Percentiles rank a stretch among this genome's conserved stretches.
phyloP scores from a whole-genome alignment of 345 rosid species.

The Lepidium didymum region DNA sequence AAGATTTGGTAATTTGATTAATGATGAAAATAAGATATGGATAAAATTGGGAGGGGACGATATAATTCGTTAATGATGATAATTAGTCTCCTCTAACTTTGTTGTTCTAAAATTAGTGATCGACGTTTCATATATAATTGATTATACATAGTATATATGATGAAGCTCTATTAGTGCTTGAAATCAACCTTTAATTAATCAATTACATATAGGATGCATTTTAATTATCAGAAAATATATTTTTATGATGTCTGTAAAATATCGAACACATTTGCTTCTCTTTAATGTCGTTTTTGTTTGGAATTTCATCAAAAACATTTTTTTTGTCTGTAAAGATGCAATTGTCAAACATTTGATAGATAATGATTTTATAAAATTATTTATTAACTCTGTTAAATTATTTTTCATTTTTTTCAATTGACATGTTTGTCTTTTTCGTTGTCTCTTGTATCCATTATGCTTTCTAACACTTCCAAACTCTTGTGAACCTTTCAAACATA shows the following conservation, averaged over 20 bases:
- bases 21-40: conserved; percentile 25
- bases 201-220: not conserved
- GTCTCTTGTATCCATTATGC: too few relatives aligned
- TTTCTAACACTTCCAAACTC: too few relatives aligned
- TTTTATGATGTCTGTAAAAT: conserved; percentile 21
- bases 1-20: conserved; percentile 6
- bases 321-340: too few relatives aligned
- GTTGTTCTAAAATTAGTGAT: conserved; percentile 5
- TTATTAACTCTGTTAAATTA: too few relatives aligned
- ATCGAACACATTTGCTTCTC: too few relatives aligned
- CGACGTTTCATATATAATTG: not conserved
- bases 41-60: conserved; percentile 29
- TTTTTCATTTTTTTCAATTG: too few relatives aligned
- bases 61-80: not conserved
- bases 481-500: too few relatives aligned
- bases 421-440: too few relatives aligned
- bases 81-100: conserved; percentile 4
- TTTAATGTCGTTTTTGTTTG: too few relatives aligned
- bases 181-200: not conserved
- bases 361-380: too few relatives aligned
- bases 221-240: not conserved
- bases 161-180: not conserved
- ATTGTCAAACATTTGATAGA: too few relatives aligned
- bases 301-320: too few relatives aligned
- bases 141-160: not conserved